A percentile compares a stretch with the other conserved stretches of the same genome.
Conservation (phyloP, 345 rosid genomes). For the Clarkia xantiana region DNA sequence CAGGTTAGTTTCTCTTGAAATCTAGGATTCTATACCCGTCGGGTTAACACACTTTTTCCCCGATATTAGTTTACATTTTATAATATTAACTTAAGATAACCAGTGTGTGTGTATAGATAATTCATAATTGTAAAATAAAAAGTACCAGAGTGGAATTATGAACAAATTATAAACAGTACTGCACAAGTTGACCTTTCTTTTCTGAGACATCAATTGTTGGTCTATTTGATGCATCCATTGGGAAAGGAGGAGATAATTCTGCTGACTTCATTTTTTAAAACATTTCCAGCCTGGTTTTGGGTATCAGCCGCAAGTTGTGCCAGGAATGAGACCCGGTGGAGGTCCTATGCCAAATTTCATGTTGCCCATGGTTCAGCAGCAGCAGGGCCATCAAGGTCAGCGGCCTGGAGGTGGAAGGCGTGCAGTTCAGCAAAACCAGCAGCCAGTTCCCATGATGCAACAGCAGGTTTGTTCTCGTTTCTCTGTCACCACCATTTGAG, state of each 20-base stretch:
- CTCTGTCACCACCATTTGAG: neutral
- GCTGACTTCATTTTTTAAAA: neutral
- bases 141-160: too few relatives aligned
- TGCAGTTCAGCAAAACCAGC: constrained; percentile 45
- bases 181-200: too few relatives aligned
- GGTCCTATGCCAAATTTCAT: constrained; percentile 56
- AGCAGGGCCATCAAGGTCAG: constrained; percentile 50
- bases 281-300: constrained; percentile 68
- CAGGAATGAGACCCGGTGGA: constrained; percentile 72
- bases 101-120: too few relatives aligned
- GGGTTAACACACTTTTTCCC: too few relatives aligned
- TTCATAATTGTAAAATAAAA: too few relatives aligned
- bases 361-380: constrained; percentile 50
- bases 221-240: neutral
- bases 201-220: too few relatives aligned
- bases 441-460: constrained; percentile 47
- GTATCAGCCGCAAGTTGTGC: constrained; percentile 71
- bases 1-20: constrained; percentile 20
- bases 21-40: too few relatives aligned
- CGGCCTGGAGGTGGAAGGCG: constrained; percentile 55
- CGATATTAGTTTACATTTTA: too few relatives aligned
- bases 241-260: neutral
- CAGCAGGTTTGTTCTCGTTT: constrained; percentile 27
- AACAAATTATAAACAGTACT: too few relatives aligned
- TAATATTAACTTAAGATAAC: too few relatives aligned